Conservation (phyloP, 108 stramenopile genomes). For the Cyclotella baltica region DNA sequence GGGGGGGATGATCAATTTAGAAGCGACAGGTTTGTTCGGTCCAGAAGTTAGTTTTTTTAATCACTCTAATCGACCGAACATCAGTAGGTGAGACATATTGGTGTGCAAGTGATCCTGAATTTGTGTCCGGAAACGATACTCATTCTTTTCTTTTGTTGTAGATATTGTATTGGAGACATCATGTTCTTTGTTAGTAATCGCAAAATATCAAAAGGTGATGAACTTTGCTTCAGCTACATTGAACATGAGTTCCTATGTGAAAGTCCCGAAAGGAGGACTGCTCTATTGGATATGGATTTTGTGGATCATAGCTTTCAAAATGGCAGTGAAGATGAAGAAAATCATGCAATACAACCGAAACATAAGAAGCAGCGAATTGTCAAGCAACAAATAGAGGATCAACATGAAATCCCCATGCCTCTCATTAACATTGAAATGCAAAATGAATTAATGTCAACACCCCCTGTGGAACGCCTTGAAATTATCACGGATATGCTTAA, state of each 20-base stretch:
- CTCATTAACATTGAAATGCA: constrained; percentile 79
- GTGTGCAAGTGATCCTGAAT: neutral
- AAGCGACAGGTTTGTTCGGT: constrained; percentile 70
- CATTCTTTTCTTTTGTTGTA: neutral
- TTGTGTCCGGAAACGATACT: neutral
- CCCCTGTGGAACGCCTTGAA: constrained; percentile 70
- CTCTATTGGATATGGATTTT: constrained; percentile 76
- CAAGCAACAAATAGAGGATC: neutral
- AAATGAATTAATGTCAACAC: constrained; percentile 77
- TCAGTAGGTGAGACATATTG: constrained; percentile 49
- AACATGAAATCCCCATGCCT: constrained; percentile 56
- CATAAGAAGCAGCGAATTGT: neutral
- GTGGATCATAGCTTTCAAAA: constrained; percentile 45
- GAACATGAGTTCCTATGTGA: constrained; percentile 85
- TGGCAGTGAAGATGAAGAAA: constrained; percentile 9
- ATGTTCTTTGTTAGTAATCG: constrained; percentile 86
- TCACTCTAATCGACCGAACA: constrained; percentile 70
- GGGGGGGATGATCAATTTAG: constrained; percentile 55
- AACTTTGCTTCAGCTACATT: constrained; percentile 79
- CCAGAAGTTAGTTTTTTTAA: constrained; percentile 75
- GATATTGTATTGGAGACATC: constrained; percentile 81
- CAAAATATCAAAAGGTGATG: constrained; percentile 58
- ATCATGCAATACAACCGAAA: neutral
- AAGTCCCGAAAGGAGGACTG: constrained; percentile 56
- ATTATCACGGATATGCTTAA: constrained; percentile 65